These are phyloP conservation scores for Porcisia deanei DNA, from an alignment of 208 protist species.

Conservation along the genomic window DNA sequence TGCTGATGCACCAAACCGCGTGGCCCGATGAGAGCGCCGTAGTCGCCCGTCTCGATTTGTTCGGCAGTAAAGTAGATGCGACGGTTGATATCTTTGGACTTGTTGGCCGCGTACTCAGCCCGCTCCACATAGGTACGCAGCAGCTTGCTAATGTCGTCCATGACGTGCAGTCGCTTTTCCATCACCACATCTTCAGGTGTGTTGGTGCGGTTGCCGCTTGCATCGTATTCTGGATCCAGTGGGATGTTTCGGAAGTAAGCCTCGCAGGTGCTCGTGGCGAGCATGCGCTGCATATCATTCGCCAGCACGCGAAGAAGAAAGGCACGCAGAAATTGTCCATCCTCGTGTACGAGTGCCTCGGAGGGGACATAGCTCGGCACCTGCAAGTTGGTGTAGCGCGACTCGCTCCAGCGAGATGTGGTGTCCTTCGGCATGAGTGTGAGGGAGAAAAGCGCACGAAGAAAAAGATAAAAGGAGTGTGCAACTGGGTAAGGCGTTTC, in stretches of 20 bases:
- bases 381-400: constrained; percentile 76
- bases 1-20: constrained; percentile 89
- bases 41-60: constrained; percentile 87
- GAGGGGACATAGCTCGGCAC: constrained; percentile 89
- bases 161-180: constrained; percentile 63
- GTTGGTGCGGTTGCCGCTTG: constrained; percentile 79
- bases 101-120: constrained; percentile 39
- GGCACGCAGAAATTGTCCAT: constrained; percentile 83
- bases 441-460: background rate
- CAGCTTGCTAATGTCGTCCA: constrained; percentile 76
- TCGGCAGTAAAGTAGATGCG: constrained; percentile 88
- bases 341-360: constrained; percentile 75
- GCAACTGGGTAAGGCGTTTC: too few relatives aligned
- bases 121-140: constrained; percentile 60
- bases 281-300: constrained; percentile 79
- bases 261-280: constrained; percentile 57
- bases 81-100: constrained; percentile 80
- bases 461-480: background rate
- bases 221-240: constrained; percentile 80
- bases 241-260: constrained; percentile 80
- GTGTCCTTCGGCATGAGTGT: constrained; percentile 36
- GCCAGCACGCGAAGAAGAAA: constrained; percentile 77
- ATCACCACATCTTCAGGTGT: constrained; percentile 69
- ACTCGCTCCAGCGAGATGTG: constrained; percentile 74
- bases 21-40: constrained; percentile 88